phyloP scores from a whole-genome alignment of 208 protist species.

The Trypanosoma vivax region DNA sequence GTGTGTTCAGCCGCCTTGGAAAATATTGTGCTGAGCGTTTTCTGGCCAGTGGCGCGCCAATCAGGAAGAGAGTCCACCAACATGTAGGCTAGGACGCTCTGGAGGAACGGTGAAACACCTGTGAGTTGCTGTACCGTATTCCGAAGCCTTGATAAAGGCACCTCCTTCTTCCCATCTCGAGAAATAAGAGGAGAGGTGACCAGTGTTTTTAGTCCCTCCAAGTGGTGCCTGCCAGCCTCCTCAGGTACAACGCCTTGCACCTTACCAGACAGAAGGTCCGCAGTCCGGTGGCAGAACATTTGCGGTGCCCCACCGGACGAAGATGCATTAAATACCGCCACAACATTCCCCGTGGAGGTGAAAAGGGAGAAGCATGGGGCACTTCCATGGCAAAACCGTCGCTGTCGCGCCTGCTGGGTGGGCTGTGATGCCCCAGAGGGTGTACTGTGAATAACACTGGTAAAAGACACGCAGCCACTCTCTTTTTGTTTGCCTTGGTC shows the following conservation, averaged over 20 bases:
- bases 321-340: slow-evolving; percentile 14
- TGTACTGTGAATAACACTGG: no score
- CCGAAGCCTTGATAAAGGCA: slow-evolving; percentile 4
- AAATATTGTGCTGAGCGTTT: slow-evolving; percentile 39
- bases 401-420: not conserved
- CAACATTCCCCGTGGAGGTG: slow-evolving; percentile 18
- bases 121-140: slow-evolving; percentile 8
- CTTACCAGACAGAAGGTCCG: slow-evolving; percentile 11
- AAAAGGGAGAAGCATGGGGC: slow-evolving; percentile 12
- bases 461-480: no score
- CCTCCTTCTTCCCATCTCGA: not conserved
- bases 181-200: not conserved
- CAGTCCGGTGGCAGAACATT: slow-evolving; percentile 3
- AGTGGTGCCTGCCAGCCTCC: slow-evolving; percentile 1
- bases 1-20: slow-evolving; percentile 13
- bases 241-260: not conserved
- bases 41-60: slow-evolving; percentile 44
- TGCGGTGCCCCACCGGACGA: not conserved
- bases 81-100: slow-evolving; percentile 30
- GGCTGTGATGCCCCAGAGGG: no score
- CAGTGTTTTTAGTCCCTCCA: slow-evolving; percentile 3
- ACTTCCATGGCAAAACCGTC: not conserved
- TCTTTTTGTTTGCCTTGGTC: no score
- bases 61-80: slow-evolving; percentile 35
- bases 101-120: slow-evolving; percentile 16